A percentile compares a stretch with the other conserved stretches of the same genome.
Conservation (phyloP, 768 basidiomycete genomes). For the Cystobasidium ongulense region DNA sequence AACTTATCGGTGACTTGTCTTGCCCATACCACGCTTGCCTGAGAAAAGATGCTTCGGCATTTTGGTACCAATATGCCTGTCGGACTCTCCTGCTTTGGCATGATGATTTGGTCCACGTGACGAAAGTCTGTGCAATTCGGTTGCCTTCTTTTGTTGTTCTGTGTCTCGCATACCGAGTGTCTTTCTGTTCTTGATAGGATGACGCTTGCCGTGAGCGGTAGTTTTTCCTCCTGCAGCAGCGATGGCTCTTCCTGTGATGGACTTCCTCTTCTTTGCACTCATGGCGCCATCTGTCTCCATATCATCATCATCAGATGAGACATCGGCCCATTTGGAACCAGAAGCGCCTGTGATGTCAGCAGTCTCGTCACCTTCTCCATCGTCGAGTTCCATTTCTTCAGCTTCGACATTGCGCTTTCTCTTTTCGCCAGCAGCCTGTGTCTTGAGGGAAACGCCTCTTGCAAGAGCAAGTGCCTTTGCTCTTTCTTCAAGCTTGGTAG, state of each 20-base stretch:
- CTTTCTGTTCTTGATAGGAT: slow-evolving; percentile 34
- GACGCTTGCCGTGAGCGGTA: slow-evolving; percentile 36
- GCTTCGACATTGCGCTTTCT: slow-evolving; percentile 52
- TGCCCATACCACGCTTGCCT: slow-evolving; percentile 52
- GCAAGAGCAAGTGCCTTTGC: slow-evolving; percentile 72
- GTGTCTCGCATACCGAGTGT: slow-evolving; percentile 29
- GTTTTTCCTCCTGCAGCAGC: slow-evolving; percentile 22
- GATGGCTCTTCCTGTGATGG: slow-evolving; percentile 24
- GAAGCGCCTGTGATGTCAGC: slow-evolving; percentile 1
- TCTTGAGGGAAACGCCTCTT: slow-evolving; percentile 46
- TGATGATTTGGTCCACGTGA: slow-evolving; percentile 78
- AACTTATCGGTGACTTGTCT: neutral
- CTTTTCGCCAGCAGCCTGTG: slow-evolving; percentile 56
- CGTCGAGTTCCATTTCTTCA: slow-evolving; percentile 48
- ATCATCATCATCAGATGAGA: slow-evolving; percentile 41
- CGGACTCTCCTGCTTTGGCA: slow-evolving; percentile 83
- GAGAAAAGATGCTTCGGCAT: slow-evolving; percentile 80
- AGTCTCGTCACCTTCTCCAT: slow-evolving; percentile 35
- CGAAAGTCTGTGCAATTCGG: slow-evolving; percentile 72
- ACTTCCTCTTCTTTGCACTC: slow-evolving; percentile 37
- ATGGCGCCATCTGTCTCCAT: slow-evolving; percentile 43
- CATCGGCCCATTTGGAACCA: slow-evolving; percentile 18
- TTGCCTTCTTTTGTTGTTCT: slow-evolving; percentile 64
- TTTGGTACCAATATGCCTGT: slow-evolving; percentile 51
- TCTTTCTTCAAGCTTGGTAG: slow-evolving; percentile 77